These are phyloP conservation scores for Saccharomyces jurei DNA, from an alignment of 805 yeast genomes.

Conservation along the genomic window DNA sequence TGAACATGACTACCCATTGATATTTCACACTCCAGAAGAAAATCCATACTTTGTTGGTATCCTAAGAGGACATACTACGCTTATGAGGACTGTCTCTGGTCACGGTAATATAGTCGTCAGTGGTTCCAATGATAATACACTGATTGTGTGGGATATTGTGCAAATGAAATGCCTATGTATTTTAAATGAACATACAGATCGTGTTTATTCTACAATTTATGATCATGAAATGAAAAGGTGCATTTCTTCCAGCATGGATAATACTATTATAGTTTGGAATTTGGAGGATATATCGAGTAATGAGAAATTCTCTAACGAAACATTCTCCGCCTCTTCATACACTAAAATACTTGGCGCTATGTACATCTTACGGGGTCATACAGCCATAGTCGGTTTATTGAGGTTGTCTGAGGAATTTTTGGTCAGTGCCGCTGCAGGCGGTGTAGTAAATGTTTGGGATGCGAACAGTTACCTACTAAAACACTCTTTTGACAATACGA, in stretches of 20 bases:
- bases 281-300: conserved; percentile 62
- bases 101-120: conserved; percentile 75
- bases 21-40: conserved; percentile 54
- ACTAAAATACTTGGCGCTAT: conserved; percentile 31
- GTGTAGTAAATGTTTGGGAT: conserved; percentile 87
- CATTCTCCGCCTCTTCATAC: conserved; percentile 19
- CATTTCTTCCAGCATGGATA: conserved; percentile 86
- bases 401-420: conserved; percentile 67
- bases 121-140: conserved; percentile 85
- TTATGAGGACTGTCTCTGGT: conserved; percentile 84
- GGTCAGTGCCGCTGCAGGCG: conserved; percentile 94
- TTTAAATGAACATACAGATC: conserved; percentile 75
- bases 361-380: conserved; percentile 74
- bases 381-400: conserved; percentile 79
- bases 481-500: conserved; percentile 59
- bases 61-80: conserved; percentile 65
- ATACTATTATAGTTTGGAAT: conserved; percentile 85
- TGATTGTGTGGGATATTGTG: conserved; percentile 85
- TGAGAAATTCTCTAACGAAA: conserved; percentile 21
- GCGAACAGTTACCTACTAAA: conserved; percentile 63
- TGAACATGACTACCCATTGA: conserved; percentile 41
- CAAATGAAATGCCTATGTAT: conserved; percentile 66
- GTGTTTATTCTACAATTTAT: conserved; percentile 81
- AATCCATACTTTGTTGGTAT: conserved; percentile 62
- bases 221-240: conserved; percentile 72